A percentile compares a stretch with the other conserved stretches of the same genome.
Conservation (phyloP, 345 rosid genomes). For the Gossypium rotundifolium region DNA sequence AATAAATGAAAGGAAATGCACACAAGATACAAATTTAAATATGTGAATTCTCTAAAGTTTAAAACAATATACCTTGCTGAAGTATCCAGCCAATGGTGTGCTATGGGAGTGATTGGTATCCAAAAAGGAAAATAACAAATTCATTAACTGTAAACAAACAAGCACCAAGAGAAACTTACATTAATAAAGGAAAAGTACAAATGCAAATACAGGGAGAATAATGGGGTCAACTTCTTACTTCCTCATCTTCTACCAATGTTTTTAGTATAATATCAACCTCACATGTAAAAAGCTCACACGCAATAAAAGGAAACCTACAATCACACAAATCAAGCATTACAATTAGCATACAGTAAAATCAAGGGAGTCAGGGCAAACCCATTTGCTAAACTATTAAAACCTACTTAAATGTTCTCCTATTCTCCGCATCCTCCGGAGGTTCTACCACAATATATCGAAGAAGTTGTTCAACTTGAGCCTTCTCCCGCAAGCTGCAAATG, state of each 20-base stretch:
- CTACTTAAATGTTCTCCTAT: constrained; percentile 67
- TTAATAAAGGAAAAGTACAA: constrained; percentile 4
- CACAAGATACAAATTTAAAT: background rate
- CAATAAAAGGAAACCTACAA: constrained; percentile 79
- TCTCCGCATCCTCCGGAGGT: constrained; percentile 67
- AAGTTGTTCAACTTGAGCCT: constrained; percentile 70
- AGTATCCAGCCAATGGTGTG: constrained; percentile 76
- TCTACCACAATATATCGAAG: constrained; percentile 72
- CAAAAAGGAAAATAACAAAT: constrained; percentile 77
- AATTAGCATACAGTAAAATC: background rate
- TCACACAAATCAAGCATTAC: background rate
- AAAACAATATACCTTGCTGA: constrained; percentile 68
- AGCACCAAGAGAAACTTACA: constrained; percentile 12
- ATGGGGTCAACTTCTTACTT: constrained; percentile 39
- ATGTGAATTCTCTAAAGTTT: constrained; percentile 12
- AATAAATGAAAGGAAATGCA: background rate
- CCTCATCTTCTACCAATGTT: constrained; percentile 87
- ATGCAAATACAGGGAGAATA: background rate
- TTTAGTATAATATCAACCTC: constrained; percentile 87
- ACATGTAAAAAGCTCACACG: constrained; percentile 91
- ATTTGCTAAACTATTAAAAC: constrained; percentile 15
- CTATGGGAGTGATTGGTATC: constrained; percentile 55
- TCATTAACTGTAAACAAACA: constrained; percentile 62
- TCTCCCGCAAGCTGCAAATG: constrained; percentile 70
- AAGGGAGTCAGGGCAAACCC: background rate